Base-by-base conservation (phyloP, 2,329 filamentous ascomycete species). In the Alternaria solani region DNA sequence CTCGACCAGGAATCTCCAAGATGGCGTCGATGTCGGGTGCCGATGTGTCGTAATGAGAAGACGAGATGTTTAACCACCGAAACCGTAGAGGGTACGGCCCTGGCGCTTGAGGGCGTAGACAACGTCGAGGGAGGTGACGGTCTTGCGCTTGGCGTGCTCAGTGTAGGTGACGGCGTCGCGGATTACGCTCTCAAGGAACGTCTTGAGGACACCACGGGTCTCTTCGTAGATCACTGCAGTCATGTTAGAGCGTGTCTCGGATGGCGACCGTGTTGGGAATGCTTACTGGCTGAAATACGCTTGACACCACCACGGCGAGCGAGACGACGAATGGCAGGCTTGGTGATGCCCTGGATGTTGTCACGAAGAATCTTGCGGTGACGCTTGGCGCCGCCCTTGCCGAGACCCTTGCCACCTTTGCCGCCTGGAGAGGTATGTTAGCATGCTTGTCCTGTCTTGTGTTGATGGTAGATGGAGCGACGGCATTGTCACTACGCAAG, bases 111-210 rank as follows among this genome's bases (percentile, higher is more conserved):
- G 81, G 58, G 85, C 85, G 73, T 88, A 87, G 78, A 88, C 86
- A 38, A 88, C 87, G 71, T 89, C 86, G 66, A 88, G 85, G 5
- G 86, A 88, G 49, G 86, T 91, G 80, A 92, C 89, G 14, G 89
- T 91, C 88, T 91, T 91, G 82, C 89, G 88, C 88, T 91, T 92
- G 82, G 89, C 89, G 83, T 91, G 89, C 84, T 91, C 89, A 57
- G 89, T 91, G 84, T 91, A 91, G 77, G 89, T 91, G 82, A 91
- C 89, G 66, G 89, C 89, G 68, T 91, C 89, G 80, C 89, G 89
- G 76, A 91, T 91, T 80, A 91, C 89, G 76, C 87, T 86, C 83
- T 91, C 89, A 68, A 91, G 88, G 87, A 91, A 91, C 71, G 89
- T 89, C 87, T 91, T 91, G 76, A 91, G 87, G 66, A 91, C 89